These are phyloP conservation scores for Penicillium freii DNA, from an alignment of 2,329 filamentous ascomycete genomes.

Conservation along the genomic window DNA sequence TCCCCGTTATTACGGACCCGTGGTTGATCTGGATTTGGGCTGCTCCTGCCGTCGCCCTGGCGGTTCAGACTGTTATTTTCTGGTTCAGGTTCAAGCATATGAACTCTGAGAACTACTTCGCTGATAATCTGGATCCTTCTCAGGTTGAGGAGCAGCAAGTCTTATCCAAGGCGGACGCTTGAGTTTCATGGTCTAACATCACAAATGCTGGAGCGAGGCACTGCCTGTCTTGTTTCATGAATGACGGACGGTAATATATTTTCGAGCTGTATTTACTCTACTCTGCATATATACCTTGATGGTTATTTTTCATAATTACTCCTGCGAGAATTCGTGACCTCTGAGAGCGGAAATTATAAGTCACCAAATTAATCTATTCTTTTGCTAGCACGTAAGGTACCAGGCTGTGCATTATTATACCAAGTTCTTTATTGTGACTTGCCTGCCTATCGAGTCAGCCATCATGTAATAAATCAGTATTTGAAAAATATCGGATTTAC, in stretches of 20 bases:
- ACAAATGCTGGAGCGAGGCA: neutral
- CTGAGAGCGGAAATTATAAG: neutral
- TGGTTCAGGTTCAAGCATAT: slow-evolving; percentile 44
- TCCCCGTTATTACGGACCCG: slow-evolving; percentile 48
- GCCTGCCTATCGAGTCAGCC: too few relatives aligned
- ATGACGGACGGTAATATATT: neutral
- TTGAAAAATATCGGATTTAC: too few relatives aligned
- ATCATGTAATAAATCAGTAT: too few relatives aligned
- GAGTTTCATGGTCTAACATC: neutral
- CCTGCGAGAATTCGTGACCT: neutral
- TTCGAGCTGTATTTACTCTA: neutral
- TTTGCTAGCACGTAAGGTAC: neutral
- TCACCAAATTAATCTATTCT: neutral
- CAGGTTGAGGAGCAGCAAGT: neutral
- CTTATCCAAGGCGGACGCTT: neutral
- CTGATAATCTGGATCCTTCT: neutral
- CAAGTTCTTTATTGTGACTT: neutral
- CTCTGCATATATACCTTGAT: neutral
- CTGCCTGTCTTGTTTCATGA: neutral
- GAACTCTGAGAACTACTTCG: neutral
- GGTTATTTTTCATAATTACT: neutral
- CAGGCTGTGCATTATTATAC: neutral
- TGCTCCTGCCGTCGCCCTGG: slow-evolving; percentile 51
- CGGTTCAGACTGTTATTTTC: slow-evolving; percentile 50
- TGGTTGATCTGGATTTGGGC: slow-evolving; percentile 51